These are phyloP conservation scores for Graphilbum fragrans DNA, from an alignment of 2,329 filamentous ascomycete species.

Conservation along the genomic window DNA sequence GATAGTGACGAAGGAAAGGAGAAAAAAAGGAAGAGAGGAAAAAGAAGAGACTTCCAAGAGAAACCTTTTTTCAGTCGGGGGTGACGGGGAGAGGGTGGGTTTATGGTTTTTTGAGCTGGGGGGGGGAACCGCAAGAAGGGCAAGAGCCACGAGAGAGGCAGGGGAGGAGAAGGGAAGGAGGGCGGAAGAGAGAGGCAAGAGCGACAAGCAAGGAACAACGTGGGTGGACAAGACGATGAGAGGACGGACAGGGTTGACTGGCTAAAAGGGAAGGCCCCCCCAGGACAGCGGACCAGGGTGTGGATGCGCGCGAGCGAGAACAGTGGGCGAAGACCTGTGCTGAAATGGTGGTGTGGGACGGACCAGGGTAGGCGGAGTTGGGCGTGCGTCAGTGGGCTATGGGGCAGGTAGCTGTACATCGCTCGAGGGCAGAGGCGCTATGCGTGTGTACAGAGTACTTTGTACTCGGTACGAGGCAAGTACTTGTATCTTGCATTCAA, in stretches of 20 bases:
- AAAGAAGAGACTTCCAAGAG: slow-evolving; percentile 1
- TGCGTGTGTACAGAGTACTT: no score
- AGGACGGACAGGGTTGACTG: slow-evolving; percentile 13
- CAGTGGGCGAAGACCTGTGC: neutral
- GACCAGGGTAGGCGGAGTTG: neutral
- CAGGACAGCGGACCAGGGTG: slow-evolving; percentile 4
- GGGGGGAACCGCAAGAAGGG: neutral
- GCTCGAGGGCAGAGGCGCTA: no score
- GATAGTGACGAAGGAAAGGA: slow-evolving; percentile 2
- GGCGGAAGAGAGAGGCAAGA: neutral
- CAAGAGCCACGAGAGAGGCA: neutral
- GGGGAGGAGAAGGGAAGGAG: slow-evolving; percentile 13
- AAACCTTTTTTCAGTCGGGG: slow-evolving; percentile 1
- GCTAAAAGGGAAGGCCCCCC: slow-evolving; percentile 11
- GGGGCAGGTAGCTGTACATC: neutral
- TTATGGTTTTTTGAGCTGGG: slow-evolving; percentile 9
- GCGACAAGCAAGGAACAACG: neutral
- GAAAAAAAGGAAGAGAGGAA: slow-evolving; percentile 1
- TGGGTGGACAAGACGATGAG: slow-evolving; percentile 14
- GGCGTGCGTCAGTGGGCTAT: no score
- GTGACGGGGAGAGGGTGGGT: slow-evolving; percentile 8
- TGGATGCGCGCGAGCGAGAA: slow-evolving; percentile 3
- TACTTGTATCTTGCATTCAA: no score
- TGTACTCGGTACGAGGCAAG: no score
- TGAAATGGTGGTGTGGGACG: slow-evolving; percentile 1